Base-by-base conservation (phyloP, 2,329 filamentous ascomycete species). In the Hansfordia pulvinata region DNA sequence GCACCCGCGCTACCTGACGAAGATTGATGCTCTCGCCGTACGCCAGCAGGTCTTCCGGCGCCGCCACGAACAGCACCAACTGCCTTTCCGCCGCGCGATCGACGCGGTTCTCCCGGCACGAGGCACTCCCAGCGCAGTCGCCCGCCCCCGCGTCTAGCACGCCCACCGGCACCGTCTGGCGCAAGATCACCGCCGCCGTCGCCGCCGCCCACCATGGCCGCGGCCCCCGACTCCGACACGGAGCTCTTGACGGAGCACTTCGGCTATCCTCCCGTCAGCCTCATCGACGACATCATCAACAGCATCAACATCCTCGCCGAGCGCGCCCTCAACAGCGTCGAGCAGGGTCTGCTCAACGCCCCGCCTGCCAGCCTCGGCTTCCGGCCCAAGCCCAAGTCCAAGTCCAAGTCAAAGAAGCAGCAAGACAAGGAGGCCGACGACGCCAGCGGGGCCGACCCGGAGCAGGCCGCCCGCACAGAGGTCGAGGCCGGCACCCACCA, bases 231-330 rank as follows among this genome's bases (percentile, higher is more conserved):
- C 25, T 56, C 64, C 25, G 67, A 73, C 38, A 70, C 65, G 18
- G 69, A 73, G 47, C 69, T 96, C 41, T 66, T 96, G 34, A 94
- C 90, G 2, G 90, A 96, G 64, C 90, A 98, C 49, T 81, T 98
- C 44, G 82, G 83, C 37, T 94, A 93, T 44, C 88, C 90, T 2
- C 90, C 88, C 16, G 72, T 93, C 38, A 81, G 81, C 34, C 72
- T 98, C 21, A 79, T 98, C 46, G 90, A 98, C 69, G 88, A 96
- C 56, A 86, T 96, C 42, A 93, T 96, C 60, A 94, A 96, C 62
- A 81, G 79, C 29, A 75, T 94, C 52, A 98, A 96, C 60, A 82
- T 88, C 44, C 71, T 94, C 43, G 79, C 90, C 44, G 90, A 93
- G 54, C 79, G 79, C 50, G 86, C 84, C 28, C 76, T 93, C 43